Evolutionary conservation across 1,284 basidiomycete species (phyloP), one percentile per base, ranked within the genome.

Genomic region (Phlebopus sp.): DNA sequence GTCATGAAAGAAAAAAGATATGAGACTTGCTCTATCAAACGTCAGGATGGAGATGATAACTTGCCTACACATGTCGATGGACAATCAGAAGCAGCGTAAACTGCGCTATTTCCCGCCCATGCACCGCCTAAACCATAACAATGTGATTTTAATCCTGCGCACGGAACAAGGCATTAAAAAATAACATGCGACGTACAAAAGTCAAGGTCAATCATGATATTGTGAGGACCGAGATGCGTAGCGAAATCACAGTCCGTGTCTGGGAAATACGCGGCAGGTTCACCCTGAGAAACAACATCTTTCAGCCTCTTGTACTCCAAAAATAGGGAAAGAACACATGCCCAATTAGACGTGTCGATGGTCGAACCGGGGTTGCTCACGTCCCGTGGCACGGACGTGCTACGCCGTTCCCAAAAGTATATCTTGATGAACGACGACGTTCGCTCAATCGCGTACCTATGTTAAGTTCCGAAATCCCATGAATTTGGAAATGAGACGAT

Each of bases 71-170:
- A 69, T 14, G 54, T 64, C 4, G 58, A 62, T 1, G 69, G 69
- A 52, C 70, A 74, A 14, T 60, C 63, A 35, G 65, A 55, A 1
- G 39, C 14, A 1, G 37, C 37, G 52, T 69, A 72, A 25, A 58
- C 50, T 3, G 45, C 34, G 6, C 40, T 4, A 23, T 51, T 56
- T n/a, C 74, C 73, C 7, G 72, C 73, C 69, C 72, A 73, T 27
- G 69, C 59, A 14, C 73, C 73, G 47, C 73, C 71, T 69, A 17
- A n/a, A n/a, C n/a, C n/a, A n/a, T n/a, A n/a, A n/a, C n/a, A n/a
- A n/a, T n/a, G n/a, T n/a, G n/a, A n/a, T n/a, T n/a, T n/a, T n/a
- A n/a, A n/a, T n/a, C n/a, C n/a, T n/a, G n/a, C n/a, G n/a, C n/a
- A n/a, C n/a, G n/a, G n/a, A n/a, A n/a, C n/a, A n/a, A n/a, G n/a